phyloP scores from a whole-genome alignment of 352 stramenopile species.

The Phytophthora palmivora region DNA sequence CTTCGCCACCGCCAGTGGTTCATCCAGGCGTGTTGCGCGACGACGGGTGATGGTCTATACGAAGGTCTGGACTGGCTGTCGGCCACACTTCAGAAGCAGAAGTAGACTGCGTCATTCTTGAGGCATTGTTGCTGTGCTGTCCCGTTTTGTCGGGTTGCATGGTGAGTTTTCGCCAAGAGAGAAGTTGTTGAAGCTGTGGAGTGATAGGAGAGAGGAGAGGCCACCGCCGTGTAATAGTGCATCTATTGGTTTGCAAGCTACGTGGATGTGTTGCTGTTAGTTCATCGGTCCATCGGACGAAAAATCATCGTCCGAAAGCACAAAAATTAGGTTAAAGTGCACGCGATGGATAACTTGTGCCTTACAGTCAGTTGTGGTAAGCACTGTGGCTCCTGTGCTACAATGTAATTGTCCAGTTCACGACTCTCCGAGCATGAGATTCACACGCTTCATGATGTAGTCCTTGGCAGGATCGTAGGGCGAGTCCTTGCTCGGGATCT shows the following conservation, averaged over 20 bases:
- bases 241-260: conserved; percentile 44
- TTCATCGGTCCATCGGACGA: neutral
- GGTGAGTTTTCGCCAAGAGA: conserved; percentile 4
- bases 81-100: conserved; percentile 84
- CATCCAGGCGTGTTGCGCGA: conserved; percentile 99
- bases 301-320: conserved; percentile 4
- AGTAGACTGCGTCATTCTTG: conserved; percentile 50
- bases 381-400: conserved; percentile 8
- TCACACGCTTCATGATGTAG: conserved; percentile 99
- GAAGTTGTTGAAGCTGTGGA: conserved; percentile 32
- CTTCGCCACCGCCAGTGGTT: conserved; percentile 99
- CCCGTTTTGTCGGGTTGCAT: conserved; percentile 19
- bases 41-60: conserved; percentile 98
- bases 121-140: conserved; percentile 14
- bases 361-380: conserved; percentile 15
- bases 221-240: conserved; percentile 46
- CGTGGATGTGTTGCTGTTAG: neutral
- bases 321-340: conserved; percentile 23
- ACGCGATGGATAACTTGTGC: conserved; percentile 27
- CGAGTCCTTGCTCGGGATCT: conserved; percentile 97
- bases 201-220: conserved; percentile 27
- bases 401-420: conserved; percentile 22
- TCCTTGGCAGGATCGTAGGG: conserved; percentile 98
- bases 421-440: conserved; percentile 89
- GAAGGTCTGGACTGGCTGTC: conserved; percentile 99